These are phyloP conservation scores for Colletotrichum aenigma DNA, from an alignment of 2,329 filamentous ascomycete genomes.

Conservation along the genomic window DNA sequence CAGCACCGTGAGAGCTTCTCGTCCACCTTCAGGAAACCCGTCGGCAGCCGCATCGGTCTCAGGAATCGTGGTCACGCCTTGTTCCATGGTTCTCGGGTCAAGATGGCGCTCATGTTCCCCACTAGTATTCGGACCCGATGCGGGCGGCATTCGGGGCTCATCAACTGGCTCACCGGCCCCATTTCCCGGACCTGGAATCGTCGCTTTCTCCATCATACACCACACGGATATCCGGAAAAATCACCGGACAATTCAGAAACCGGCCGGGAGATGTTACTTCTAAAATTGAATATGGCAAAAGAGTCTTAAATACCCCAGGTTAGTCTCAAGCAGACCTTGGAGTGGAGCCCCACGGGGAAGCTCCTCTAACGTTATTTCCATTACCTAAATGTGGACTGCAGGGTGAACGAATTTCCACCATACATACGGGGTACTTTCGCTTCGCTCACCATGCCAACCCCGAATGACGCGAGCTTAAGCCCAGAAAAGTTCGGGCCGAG, in stretches of 20 bases:
- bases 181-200: neutral
- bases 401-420: conserved; percentile 17
- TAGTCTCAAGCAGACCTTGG: neutral
- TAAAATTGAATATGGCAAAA: neutral
- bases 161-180: neutral
- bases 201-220: neutral
- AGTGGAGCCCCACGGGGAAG: neutral
- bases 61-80: conserved; percentile 10
- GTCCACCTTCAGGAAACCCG: conserved; percentile 60
- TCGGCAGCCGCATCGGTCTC: conserved; percentile 37
- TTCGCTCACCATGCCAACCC: neutral
- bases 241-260: neutral
- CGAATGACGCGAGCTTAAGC: neutral
- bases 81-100: neutral
- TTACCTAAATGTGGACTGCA: conserved; percentile 10
- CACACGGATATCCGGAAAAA: neutral
- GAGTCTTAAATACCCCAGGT: neutral
- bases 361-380: neutral
- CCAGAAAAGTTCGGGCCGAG: neutral
- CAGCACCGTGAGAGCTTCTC: conserved; percentile 61
- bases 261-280: neutral
- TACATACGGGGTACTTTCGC: neutral
- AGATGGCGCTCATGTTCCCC: conserved; percentile 13
- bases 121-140: neutral
- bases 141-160: neutral